Evolutionary conservation across 2,329 filamentous ascomycete genomes (phyloP), one percentile per base, ranked within the genome.

Genomic region (Xylariomycetidae sp.): DNA sequence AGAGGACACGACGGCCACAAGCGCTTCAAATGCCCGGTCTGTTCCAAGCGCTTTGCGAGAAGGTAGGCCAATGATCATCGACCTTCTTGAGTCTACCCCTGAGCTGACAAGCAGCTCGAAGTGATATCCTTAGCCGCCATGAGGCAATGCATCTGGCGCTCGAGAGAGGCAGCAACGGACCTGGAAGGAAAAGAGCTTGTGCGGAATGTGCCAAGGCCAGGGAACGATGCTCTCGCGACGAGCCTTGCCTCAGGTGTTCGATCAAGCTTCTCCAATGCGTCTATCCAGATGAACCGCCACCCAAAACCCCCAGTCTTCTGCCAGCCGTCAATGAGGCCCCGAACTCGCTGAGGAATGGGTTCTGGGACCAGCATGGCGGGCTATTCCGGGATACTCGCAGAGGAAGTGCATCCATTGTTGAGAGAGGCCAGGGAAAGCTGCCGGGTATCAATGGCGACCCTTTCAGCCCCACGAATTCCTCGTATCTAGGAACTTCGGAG

Each of bases 1-100:
- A 50, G 50, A 10, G 47, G 48, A 12, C 52, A 57, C 20, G 42
- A 52, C 19, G 45, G 39, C 12, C 35, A 44, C 30, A 48, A 46
- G 8, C 42, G 40, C 14, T 52, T 54, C 27, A 32, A 43, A 6
- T 57, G 53, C 15, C 44, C 46, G 10, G 39, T 49, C 13, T 57
- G 53, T 36, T 37, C 38, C 33, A 57, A 57, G 40, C 45, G 46
- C 12, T 57, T 57, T 34, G 43, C 52, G 9, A 43, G 53, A 29
- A 56, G 53, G 52, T 55, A 36, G 34, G 42, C 15, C 29, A 5
- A 31, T 31, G 9, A 22, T n/a, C 10, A 4, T 15, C 23, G 5
- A 23, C 20, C 20, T 12, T 8, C 20, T 12, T 12, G 8, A 12
- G 8, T 23, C 20, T 23, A 8, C 20, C 20, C 20, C 24, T 13